A percentile compares a stretch with the other conserved stretches of the same genome.
phyloP scores from a whole-genome alignment of 202 grass and related monocot genomes.

The Cymbopogon flexuosus region DNA sequence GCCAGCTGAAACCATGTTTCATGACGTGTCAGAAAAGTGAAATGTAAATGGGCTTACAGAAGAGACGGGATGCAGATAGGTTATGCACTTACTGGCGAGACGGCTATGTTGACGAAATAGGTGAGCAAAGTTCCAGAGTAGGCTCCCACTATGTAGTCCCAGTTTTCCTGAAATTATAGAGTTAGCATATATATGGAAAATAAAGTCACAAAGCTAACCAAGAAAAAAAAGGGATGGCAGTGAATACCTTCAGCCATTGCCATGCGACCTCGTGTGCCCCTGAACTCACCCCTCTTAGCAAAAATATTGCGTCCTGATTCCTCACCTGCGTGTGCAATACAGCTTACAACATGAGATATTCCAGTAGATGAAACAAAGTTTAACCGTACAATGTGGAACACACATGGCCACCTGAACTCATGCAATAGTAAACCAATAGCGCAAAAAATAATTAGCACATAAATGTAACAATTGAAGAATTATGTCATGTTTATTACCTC shows the following conservation, averaged over 20 bases:
- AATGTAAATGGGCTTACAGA: neutral
- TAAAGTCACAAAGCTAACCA: neutral
- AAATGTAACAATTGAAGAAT: neutral
- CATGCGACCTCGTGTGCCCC: slow-evolving; percentile 67
- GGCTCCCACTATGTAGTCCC: slow-evolving; percentile 69
- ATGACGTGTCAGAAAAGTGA: neutral
- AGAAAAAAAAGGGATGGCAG: neutral
- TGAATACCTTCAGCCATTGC: slow-evolving; percentile 84
- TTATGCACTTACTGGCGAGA: slow-evolving; percentile 45
- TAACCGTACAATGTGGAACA: neutral
- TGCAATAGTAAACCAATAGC: neutral
- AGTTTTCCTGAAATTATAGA: slow-evolving; percentile 69
- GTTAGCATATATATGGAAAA: slow-evolving; percentile 15
- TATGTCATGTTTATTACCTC: slow-evolving; percentile 45
- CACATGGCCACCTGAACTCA: neutral
- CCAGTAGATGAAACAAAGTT: neutral
- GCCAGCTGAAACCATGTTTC: slow-evolving; percentile 47
- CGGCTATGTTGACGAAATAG: slow-evolving; percentile 45
- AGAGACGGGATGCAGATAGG: neutral
- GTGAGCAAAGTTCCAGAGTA: slow-evolving; percentile 78
- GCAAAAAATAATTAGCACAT: neutral
- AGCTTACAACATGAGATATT: neutral
- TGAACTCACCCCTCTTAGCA: slow-evolving; percentile 61
- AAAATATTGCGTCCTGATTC: slow-evolving; percentile 68
- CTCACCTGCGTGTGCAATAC: slow-evolving; percentile 57